These are phyloP conservation scores for Aspergillus bertholletiae DNA, from an alignment of 495 filamentous ascomycete genomes.

Conservation along the genomic window DNA sequence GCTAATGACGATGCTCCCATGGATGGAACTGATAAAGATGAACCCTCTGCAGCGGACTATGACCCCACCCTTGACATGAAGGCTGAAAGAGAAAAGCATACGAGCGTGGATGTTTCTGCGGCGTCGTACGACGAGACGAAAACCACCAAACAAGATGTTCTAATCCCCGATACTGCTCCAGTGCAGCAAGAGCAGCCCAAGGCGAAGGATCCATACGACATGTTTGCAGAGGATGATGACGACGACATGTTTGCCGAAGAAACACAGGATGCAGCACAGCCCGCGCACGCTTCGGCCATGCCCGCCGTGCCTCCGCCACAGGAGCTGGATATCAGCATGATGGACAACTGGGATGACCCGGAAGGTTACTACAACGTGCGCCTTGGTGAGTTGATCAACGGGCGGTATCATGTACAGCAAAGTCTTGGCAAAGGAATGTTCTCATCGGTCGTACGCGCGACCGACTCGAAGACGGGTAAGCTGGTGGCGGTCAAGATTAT, in stretches of 20 bases:
- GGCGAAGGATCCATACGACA: constrained; percentile 72
- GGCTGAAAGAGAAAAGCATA: constrained; percentile 74
- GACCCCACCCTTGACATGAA: constrained; percentile 91
- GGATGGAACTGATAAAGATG: constrained; percentile 60
- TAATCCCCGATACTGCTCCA: constrained; percentile 46
- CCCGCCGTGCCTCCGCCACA: constrained; percentile 52
- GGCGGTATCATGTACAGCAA: constrained; percentile 80
- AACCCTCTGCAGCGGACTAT: constrained; percentile 92
- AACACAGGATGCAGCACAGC: constrained; percentile 39
- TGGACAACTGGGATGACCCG: constrained; percentile 90
- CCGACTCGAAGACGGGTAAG: constrained; percentile 66
- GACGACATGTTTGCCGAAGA: constrained; percentile 83
- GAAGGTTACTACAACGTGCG: constrained; percentile 95
- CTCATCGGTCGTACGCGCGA: constrained; percentile 89
- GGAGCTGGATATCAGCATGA: constrained; percentile 73
- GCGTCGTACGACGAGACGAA: constrained; percentile 59
- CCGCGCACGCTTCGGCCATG: constrained; percentile 42
- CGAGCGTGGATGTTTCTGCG: constrained; percentile 54
- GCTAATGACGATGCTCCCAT: constrained; percentile 54
- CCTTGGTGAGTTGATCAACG: constrained; percentile 81
- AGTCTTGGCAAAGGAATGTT: constrained; percentile 95
- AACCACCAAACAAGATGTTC: constrained; percentile 51
- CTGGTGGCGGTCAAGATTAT: constrained; percentile 91
- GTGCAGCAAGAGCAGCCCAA: constrained; percentile 26
- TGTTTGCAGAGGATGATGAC: constrained; percentile 91